Evolutionary conservation across 1,139 yeast genomes (phyloP), one percentile per base, ranked within the genome.

Genomic region (Eremothecium cymbalariae): DNA sequence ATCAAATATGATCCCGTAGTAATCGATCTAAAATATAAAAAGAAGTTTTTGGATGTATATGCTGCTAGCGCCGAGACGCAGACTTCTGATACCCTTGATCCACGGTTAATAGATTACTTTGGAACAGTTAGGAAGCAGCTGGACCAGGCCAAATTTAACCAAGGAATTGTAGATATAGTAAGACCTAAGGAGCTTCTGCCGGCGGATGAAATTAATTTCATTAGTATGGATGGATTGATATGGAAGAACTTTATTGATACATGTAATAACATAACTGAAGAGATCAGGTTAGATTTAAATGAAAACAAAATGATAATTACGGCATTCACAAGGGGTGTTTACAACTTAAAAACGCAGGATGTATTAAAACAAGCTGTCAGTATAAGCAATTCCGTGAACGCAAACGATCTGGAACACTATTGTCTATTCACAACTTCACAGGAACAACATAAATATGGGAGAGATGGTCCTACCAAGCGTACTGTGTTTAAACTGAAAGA

Each of bases 331-430:
- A 66, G 66, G 36, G 74, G 67, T 30, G 54, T 74, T 0, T 53
- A 48, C 34, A 50, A 69, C 31, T 12, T 31, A 18, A 69, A 69
- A 40, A 76, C 72, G 36, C 60, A 64, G 25, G 77, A 72, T 38
- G 63, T 70, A 32, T 53, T 76, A 33, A 68, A 67, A 42, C 77
- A 73, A 40, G 77, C 79, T 2, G 70, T 75, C 71, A 68, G 75
- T 3, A 64, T 71, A 5, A 66, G 73, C 12, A 70, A 74, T 21
- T 63, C 74, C 1, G 55, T 75, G 33, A 62, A 61, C 25, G 51
- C 69, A 1, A 65, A 64, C n/a, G 79, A 74, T 41, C 46, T 72
- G 28, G 43, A 62, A 37, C 47, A 50, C 49, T 44, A 52, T 40
- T 52, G 57, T 45, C 28, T 59, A 24, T 45, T 55, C 28, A 44